Percentiles rank a stretch among this genome's conserved stretches.
These are phyloP conservation scores for Yamadazyma pseudoaaseri DNA, from an alignment of 1,139 yeast genomes.

Conservation along the genomic window DNA sequence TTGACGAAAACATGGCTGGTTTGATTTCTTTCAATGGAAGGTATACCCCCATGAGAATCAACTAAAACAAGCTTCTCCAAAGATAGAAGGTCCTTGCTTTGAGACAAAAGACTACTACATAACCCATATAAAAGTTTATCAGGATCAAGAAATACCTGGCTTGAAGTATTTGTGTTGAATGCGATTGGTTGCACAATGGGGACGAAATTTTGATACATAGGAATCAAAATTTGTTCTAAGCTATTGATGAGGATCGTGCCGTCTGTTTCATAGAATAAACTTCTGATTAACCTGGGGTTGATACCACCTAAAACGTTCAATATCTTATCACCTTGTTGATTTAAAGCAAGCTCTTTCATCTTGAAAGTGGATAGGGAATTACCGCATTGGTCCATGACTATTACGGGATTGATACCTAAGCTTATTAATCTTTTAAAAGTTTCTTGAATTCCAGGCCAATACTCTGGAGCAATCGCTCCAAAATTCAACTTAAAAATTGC, in stretches of 20 bases:
- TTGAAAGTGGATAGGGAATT: slow-evolving; percentile 27
- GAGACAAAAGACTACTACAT: slow-evolving; percentile 24
- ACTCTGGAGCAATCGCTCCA: slow-evolving; percentile 26
- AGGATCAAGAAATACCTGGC: slow-evolving; percentile 32
- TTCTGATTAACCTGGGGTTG: slow-evolving; percentile 27
- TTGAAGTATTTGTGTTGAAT: slow-evolving; percentile 34
- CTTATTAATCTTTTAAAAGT: slow-evolving; percentile 49
- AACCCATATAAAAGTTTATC: slow-evolving; percentile 31
- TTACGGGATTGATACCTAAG: slow-evolving; percentile 45
- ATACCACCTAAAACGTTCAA: slow-evolving; percentile 25
- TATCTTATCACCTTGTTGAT: slow-evolving; percentile 32
- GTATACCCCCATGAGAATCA: slow-evolving; percentile 86
- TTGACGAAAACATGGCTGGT: slow-evolving; percentile 89
- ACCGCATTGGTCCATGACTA: slow-evolving; percentile 37
- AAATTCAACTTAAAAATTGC: slow-evolving; percentile 52
- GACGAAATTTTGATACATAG: slow-evolving; percentile 45
- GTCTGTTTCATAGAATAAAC: slow-evolving; percentile 22
- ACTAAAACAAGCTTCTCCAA: slow-evolving; percentile 80
- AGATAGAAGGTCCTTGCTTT: slow-evolving; percentile 34
- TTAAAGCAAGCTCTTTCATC: slow-evolving; percentile 30
- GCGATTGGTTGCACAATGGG: slow-evolving; percentile 66
- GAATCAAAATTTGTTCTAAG: slow-evolving; percentile 37
- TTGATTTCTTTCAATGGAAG: slow-evolving; percentile 76
- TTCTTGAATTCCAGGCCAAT: slow-evolving; percentile 45
- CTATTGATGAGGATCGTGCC: slow-evolving; percentile 19